phyloP scores from a whole-genome alignment of 1,284 basidiomycete genomes.

The Sporisorium scitamineum region DNA sequence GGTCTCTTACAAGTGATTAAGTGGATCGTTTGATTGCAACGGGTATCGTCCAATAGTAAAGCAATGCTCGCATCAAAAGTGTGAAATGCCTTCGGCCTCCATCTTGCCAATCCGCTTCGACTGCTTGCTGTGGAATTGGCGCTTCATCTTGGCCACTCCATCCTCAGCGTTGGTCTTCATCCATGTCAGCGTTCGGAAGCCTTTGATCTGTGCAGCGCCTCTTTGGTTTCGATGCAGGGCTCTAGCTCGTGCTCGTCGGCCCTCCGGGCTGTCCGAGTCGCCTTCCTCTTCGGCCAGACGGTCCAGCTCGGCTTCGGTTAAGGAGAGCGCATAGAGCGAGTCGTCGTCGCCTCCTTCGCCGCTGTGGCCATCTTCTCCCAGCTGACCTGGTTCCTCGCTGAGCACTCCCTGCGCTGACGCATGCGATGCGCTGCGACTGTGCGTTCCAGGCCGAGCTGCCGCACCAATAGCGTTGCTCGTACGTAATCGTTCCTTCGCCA shows the following conservation, averaged over 20 bases:
- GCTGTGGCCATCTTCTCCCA: slow-evolving; percentile 21
- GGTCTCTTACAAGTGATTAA: too few relatives aligned
- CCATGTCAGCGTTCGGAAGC: slow-evolving; percentile 58
- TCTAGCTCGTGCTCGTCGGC: slow-evolving; percentile 34
- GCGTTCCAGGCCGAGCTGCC: slow-evolving; percentile 8
- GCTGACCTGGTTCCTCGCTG: slow-evolving; percentile 13
- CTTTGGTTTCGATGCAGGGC: slow-evolving; percentile 57
- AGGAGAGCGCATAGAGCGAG: slow-evolving; percentile 39
- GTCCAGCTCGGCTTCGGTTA: slow-evolving; percentile 42
- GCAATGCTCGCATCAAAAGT: slow-evolving; percentile 57
- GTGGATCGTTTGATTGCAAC: not conserved
- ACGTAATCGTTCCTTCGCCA: slow-evolving; percentile 18
- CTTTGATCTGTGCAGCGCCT: slow-evolving; percentile 62
- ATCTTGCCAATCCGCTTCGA: slow-evolving; percentile 58
- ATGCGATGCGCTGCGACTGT: slow-evolving; percentile 19
- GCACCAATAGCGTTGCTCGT: slow-evolving; percentile 6
- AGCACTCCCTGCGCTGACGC: slow-evolving; percentile 11
- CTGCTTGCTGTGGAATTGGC: slow-evolving; percentile 48
- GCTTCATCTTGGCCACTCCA: slow-evolving; percentile 37
- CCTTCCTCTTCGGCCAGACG: slow-evolving; percentile 27
- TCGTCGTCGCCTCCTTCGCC: slow-evolving; percentile 17
- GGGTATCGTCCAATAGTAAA: not conserved
- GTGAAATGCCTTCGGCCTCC: slow-evolving; percentile 63
- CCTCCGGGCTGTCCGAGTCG: slow-evolving; percentile 46
- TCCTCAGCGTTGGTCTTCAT: slow-evolving; percentile 62